Conservation (phyloP, 805 yeast genomes). For the Candida ponderosae region DNA sequence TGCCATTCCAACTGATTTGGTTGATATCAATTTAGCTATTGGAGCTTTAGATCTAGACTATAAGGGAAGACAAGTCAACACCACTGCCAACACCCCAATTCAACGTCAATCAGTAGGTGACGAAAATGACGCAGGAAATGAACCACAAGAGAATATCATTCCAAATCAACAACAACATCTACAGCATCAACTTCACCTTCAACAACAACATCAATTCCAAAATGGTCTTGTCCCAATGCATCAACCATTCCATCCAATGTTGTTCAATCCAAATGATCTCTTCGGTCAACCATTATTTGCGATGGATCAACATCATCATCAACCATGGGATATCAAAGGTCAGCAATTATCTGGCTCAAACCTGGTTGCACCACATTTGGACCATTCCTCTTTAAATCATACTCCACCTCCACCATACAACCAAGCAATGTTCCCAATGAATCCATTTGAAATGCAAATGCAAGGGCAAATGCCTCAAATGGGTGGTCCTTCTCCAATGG, state of each 20-base stretch:
- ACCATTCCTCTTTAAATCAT: slow-evolving; percentile 7
- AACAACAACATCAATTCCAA: background rate
- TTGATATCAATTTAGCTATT: slow-evolving; percentile 17
- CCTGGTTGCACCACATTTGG: background rate
- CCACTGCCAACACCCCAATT: no score
- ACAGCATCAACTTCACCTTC: background rate
- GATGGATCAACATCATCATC: slow-evolving; percentile 1
- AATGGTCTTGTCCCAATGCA: slow-evolving; percentile 3
- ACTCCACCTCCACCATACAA: slow-evolving; percentile 18
- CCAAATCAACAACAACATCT: background rate
- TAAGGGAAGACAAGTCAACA: no score
- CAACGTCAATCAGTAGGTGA: background rate
- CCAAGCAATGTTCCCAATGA: slow-evolving; percentile 16
- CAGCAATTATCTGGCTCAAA: no score
- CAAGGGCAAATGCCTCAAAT: slow-evolving; percentile 10
- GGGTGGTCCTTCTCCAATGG: slow-evolving; percentile 11
- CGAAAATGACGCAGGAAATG: slow-evolving; percentile 2
- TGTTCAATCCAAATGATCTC: slow-evolving; percentile 16
- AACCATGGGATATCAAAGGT: background rate
- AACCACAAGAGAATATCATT: slow-evolving; percentile 1
- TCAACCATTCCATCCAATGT: slow-evolving; percentile 17
- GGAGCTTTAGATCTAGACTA: slow-evolving; percentile 19
- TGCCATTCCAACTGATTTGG: slow-evolving; percentile 9
- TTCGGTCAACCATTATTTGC: slow-evolving; percentile 20
- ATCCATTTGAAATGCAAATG: slow-evolving; percentile 14